Evolutionary conservation across 2,329 filamentous ascomycete genomes (phyloP).

Genomic region (Nemania bipapillata): DNA sequence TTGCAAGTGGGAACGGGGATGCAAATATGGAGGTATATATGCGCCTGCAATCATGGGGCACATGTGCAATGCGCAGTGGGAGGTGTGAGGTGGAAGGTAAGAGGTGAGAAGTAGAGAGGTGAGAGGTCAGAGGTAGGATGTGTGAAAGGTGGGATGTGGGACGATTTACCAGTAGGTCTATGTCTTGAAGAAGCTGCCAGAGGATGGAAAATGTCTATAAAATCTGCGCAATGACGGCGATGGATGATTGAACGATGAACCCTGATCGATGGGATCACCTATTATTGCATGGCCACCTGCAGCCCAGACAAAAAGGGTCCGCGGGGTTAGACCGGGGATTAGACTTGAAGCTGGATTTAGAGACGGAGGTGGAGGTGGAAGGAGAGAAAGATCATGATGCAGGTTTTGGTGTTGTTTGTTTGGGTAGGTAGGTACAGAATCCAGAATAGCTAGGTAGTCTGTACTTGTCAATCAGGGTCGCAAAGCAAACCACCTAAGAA

Average conservation of each 20-base stretch:
- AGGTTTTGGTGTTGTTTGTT: not conserved
- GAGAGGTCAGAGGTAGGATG: too few species aligned
- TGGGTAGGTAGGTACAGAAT: not conserved
- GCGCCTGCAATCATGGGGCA: too few species aligned
- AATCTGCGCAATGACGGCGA: conserved; percentile 8
- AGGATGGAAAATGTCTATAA: conserved; percentile 1
- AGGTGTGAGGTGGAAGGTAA: too few species aligned
- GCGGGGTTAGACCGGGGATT: not conserved
- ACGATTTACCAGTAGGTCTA: not conserved
- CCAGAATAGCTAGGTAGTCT: not conserved
- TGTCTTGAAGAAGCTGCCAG: conserved; percentile 7
- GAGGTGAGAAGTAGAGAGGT: too few species aligned
- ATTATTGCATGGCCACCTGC: not conserved
- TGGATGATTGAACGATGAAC: conserved; percentile 2
- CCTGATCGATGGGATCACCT: not conserved
- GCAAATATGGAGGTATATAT: too few species aligned
- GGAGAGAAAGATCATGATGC: conserved; percentile 21
- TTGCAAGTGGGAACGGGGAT: too few species aligned
- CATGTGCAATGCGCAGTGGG: too few species aligned
- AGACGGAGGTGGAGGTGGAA: not conserved
- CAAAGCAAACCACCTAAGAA: not conserved
- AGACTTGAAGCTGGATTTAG: not conserved
- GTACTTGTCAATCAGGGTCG: conserved; percentile 1
- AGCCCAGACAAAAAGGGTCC: not conserved
- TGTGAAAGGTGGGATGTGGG: not conserved